Conservation (phyloP, 2,329 filamentous ascomycete genomes). For the Ceratocystis ficicola region DNA sequence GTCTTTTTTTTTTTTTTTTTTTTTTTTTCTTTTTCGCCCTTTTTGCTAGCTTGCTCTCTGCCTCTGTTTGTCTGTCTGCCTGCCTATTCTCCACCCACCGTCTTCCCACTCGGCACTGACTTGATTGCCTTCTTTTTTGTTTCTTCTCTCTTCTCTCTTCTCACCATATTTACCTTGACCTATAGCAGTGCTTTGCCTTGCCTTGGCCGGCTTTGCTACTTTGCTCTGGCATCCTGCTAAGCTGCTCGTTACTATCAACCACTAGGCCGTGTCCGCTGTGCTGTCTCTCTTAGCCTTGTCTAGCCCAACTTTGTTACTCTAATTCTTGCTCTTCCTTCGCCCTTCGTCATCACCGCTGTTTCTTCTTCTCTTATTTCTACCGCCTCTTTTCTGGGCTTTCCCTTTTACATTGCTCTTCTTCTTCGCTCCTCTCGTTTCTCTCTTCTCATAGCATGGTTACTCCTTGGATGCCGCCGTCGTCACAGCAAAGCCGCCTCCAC, state of each 20-base stretch:
- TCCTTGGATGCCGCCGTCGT: too few relatives aligned
- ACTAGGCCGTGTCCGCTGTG: not conserved
- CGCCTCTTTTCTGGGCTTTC: constrained; percentile 15
- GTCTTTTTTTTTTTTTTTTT: not conserved
- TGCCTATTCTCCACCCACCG: not conserved
- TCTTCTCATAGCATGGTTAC: not conserved
- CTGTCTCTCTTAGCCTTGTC: not conserved
- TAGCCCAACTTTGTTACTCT: too few relatives aligned
- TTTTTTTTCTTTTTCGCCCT: not conserved
- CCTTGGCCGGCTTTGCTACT: too few relatives aligned
- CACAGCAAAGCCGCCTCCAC: constrained; percentile 25
- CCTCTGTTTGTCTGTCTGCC: not conserved
- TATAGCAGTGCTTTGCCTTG: too few relatives aligned
- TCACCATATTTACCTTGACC: not conserved
- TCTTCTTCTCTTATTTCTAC: constrained; percentile 19
- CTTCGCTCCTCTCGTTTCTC: constrained; percentile 22
- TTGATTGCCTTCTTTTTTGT: constrained; percentile 10
- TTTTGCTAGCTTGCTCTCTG: not conserved
- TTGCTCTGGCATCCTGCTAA: too few relatives aligned
- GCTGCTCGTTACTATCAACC: too few relatives aligned
- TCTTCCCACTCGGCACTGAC: not conserved
- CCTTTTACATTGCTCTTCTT: constrained; percentile 23
- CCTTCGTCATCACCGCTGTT: not conserved
- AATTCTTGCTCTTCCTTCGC: too few relatives aligned
- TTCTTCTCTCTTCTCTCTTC: constrained; percentile 20